These are phyloP conservation scores for Dendrocalamus latiflorus DNA, from an alignment of 202 grass and related monocot genomes.

Conservation along the genomic window DNA sequence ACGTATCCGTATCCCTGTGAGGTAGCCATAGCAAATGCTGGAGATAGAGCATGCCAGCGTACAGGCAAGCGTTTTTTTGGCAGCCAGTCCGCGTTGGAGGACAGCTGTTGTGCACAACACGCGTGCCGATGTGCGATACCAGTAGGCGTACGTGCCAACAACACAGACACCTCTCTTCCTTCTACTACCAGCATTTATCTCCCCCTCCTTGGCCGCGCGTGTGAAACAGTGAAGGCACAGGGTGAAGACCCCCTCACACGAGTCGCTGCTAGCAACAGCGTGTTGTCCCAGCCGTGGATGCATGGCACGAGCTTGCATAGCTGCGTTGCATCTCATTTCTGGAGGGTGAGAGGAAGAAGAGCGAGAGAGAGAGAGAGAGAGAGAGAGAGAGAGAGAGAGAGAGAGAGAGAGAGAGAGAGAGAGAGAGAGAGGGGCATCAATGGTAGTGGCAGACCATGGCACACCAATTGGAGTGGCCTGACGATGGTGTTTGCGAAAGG, in stretches of 20 bases:
- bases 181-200: background rate
- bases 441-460: slow-evolving; percentile 56
- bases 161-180: background rate
- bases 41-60: background rate
- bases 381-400: too few relatives aligned
- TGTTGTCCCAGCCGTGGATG: background rate
- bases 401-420: background rate
- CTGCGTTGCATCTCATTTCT: background rate
- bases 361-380: too few relatives aligned
- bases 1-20: background rate
- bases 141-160: background rate
- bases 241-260: background rate
- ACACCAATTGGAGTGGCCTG: slow-evolving; percentile 45
- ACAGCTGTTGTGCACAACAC: slow-evolving; percentile 37
- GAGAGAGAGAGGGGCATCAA: background rate
- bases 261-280: background rate
- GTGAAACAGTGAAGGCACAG: background rate
- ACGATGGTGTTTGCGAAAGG: slow-evolving; percentile 25
- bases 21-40: background rate
- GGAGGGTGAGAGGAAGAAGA: background rate
- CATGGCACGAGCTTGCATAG: background rate
- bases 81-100: background rate
- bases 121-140: slow-evolving; percentile 3
- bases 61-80: background rate
- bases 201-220: background rate